Conservation (phyloP, 345 rosid species). For the Raphanus raphanistrum region DNA sequence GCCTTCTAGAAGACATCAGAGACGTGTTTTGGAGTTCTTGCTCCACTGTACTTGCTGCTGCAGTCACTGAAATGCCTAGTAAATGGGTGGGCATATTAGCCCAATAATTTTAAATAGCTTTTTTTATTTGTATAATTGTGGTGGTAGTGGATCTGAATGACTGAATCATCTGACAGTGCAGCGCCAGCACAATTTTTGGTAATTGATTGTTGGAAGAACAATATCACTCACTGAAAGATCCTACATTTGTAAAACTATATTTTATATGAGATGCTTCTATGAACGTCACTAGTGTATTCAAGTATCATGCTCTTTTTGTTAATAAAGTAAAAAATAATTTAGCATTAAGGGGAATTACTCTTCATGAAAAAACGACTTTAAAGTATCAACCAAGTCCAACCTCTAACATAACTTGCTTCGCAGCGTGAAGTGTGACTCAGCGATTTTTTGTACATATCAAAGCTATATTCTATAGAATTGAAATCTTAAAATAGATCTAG, state of each 20-base stretch:
- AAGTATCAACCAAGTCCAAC: background rate
- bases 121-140: background rate
- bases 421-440: background rate
- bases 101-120: background rate
- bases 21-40: background rate
- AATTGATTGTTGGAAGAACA: background rate
- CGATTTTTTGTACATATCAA: background rate
- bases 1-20: background rate
- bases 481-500: background rate
- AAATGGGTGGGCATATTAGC: background rate
- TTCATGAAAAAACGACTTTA: background rate
- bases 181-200: background rate
- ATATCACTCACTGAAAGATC: background rate
- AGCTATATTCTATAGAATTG: background rate
- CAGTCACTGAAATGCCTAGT: background rate
- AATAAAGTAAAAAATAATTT: background rate
- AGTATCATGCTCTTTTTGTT: background rate
- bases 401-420: background rate
- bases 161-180: background rate
- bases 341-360: background rate
- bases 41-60: background rate
- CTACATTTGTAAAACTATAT: constrained; percentile 1
- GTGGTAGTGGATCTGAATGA: background rate
- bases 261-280: background rate
- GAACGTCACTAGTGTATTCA: background rate